Evolutionary conservation across 225 moss, liverwort and hornwort species (phyloP).

Genomic region (Bryoerythrophyllum caledonicum): DNA sequence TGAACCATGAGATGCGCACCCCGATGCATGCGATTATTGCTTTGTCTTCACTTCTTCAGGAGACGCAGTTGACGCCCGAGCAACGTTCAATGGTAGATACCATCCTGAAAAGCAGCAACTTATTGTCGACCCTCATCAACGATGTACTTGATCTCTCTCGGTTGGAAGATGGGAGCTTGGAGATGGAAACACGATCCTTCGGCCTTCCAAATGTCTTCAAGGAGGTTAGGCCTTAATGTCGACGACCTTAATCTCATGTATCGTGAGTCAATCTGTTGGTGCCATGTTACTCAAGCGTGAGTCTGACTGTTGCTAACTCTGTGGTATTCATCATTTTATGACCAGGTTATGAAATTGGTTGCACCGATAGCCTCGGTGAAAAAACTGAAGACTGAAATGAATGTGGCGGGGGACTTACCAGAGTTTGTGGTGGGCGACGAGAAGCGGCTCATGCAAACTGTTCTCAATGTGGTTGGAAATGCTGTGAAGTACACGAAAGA

Average conservation of each 20-base stretch:
- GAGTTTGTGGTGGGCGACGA: constrained; percentile 69
- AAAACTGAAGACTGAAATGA: constrained; percentile 45
- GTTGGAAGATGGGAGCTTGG: constrained; percentile 67
- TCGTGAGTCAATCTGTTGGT: constrained; percentile 9
- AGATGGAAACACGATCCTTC: constrained; percentile 46
- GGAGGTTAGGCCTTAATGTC: constrained; percentile 46
- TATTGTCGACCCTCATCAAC: constrained; percentile 60
- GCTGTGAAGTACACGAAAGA: constrained; percentile 77
- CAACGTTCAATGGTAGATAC: constrained; percentile 74
- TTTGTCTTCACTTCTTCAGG: constrained; percentile 59
- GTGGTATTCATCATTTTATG: constrained; percentile 3
- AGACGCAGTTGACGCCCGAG: constrained; percentile 53
- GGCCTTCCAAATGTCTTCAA: constrained; percentile 46
- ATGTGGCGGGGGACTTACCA: constrained; percentile 47
- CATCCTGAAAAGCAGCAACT: constrained; percentile 66
- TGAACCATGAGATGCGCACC: constrained; percentile 69
- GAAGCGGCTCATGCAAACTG: constrained; percentile 62
- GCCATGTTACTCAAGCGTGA: neutral
- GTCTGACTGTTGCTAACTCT: neutral
- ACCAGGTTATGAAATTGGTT: constrained; percentile 65
- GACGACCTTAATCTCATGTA: constrained; percentile 8
- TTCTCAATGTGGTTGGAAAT: constrained; percentile 73
- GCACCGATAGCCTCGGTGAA: constrained; percentile 63
- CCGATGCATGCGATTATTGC: constrained; percentile 71
- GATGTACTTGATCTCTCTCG: constrained; percentile 62